Base-by-base conservation (phyloP, 371 early-diverging fungal genomes). In the Apophysomyces variabilis region DNA sequence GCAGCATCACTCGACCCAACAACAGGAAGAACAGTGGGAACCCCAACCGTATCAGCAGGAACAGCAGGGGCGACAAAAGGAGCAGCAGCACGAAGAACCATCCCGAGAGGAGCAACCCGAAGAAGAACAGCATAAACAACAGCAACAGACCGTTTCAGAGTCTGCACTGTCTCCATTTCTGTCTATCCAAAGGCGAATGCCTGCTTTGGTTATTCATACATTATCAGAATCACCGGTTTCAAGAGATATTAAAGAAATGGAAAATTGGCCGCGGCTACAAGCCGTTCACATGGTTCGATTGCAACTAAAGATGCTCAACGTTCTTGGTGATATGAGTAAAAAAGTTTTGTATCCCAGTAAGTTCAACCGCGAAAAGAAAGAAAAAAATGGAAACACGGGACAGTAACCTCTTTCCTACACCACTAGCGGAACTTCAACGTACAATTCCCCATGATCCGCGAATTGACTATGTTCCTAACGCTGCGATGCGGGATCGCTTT, bases 401-500 rank as follows among this genome's bases (percentile, higher is more conserved):
- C 21, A 38, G 58, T 57, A 41, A 58, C 59, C 7, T 43, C n/a
- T 62, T n/a, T 62, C 45, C 7, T 54, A 0, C 35, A 8, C 41
- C 32, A 26, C 3, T 3, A 77, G 79, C 82, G 50, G 74, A 77
- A 4, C 57, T 82, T 38, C 82, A 82, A 66, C 65, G 68, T 26
- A 46, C 69, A 3, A 67, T 82, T 16, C 79, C 82, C 21, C 82
- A 82, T 65, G 79, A 82, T 61, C 64, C 72, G 7, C 74, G 82
- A 11, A 79, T 82, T 21, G 79, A 82, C 35, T 79, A 73, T 61
- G 54, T 75, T 1, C 77, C 82, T 3, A 67, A 61, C 3, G 61
- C 63, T 4, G 66, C 68, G 1, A 59, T 77, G 56, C 67, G 82
- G 35, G 82, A 82, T 39, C 66, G 76, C 16, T 67, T 79, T 72